Conservation (phyloP, 306 rosid genomes). For the Senna siamea region DNA sequence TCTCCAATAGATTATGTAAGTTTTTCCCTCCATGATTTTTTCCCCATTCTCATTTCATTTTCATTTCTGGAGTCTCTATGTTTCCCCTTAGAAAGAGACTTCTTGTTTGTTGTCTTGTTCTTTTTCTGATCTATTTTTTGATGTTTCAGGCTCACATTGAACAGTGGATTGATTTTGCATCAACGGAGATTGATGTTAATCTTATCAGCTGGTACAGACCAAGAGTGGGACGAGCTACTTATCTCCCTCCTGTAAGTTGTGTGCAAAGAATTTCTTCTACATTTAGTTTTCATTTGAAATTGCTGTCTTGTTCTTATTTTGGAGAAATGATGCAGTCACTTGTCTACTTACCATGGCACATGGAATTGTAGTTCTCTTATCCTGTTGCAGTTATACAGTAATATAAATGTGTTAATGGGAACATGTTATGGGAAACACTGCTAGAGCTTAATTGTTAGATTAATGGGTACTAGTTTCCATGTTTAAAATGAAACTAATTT, state of each 20-base stretch:
- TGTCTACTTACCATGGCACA: background rate
- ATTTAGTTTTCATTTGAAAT: background rate
- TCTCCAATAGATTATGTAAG: constrained; percentile 70
- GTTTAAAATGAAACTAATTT: background rate
- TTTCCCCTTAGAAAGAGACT: background rate
- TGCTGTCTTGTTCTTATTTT: background rate
- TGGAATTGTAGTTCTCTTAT: background rate
- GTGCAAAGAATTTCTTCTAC: background rate
- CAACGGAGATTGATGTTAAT: constrained; percentile 73
- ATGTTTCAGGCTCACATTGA: constrained; percentile 72
- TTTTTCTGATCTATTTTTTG: background rate
- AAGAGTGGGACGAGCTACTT: constrained; percentile 46
- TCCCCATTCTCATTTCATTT: background rate
- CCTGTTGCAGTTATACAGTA: background rate
- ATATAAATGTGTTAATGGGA: background rate
- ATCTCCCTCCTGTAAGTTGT: constrained; percentile 75
- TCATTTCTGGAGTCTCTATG: background rate
- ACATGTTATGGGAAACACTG: background rate
- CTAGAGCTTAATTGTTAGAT: background rate
- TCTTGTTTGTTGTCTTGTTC: background rate
- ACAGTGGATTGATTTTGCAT: constrained; percentile 89
- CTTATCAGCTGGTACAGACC: constrained; percentile 44
- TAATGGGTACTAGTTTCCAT: background rate
- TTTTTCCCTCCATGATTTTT: background rate
- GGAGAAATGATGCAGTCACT: background rate